These are phyloP conservation scores for Maudiozyma barnettii DNA, from an alignment of 805 yeast genomes.

Conservation along the genomic window DNA sequence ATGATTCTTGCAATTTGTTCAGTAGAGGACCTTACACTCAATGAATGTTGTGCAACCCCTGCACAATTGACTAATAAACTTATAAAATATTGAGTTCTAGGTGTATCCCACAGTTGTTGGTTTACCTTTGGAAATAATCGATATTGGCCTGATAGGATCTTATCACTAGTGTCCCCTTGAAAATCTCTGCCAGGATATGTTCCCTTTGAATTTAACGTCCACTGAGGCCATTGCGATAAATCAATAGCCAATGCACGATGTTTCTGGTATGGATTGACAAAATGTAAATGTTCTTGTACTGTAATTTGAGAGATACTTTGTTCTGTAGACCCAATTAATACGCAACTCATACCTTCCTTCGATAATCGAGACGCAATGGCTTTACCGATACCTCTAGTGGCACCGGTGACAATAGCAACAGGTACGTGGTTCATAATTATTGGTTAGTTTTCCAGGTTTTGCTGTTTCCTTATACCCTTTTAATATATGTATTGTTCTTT, in stretches of 20 bases:
- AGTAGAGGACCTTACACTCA: slow-evolving; percentile 14
- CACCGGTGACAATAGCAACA: slow-evolving; percentile 34
- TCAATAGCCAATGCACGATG: slow-evolving; percentile 23
- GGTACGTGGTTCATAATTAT: slow-evolving; percentile 6
- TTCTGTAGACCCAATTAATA: slow-evolving; percentile 19
- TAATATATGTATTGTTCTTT: too few relatives aligned
- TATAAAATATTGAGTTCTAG: slow-evolving; percentile 9
- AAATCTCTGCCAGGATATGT: slow-evolving; percentile 12
- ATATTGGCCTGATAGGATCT: neutral
- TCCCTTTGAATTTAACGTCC: slow-evolving; percentile 7
- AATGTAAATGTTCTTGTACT: slow-evolving; percentile 6
- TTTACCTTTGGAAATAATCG: neutral
- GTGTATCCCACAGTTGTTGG: slow-evolving; percentile 1
- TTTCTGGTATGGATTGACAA: slow-evolving; percentile 10
- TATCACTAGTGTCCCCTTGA: neutral
- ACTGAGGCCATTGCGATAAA: slow-evolving; percentile 23
- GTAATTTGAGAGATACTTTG: slow-evolving; percentile 7
- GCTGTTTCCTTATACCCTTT: too few relatives aligned
- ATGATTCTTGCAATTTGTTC: slow-evolving; percentile 12
- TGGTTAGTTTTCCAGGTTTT: too few relatives aligned
- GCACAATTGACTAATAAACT: slow-evolving; percentile 26
- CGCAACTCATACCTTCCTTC: slow-evolving; percentile 18
- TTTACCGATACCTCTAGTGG: slow-evolving; percentile 36
- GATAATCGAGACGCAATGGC: slow-evolving; percentile 25
- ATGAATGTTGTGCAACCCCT: slow-evolving; percentile 23